Percentiles rank a stretch among this genome's conserved stretches.
These are phyloP conservation scores for Naganishia sp. DNA, from an alignment of 1,284 basidiomycete genomes.

Conservation along the genomic window DNA sequence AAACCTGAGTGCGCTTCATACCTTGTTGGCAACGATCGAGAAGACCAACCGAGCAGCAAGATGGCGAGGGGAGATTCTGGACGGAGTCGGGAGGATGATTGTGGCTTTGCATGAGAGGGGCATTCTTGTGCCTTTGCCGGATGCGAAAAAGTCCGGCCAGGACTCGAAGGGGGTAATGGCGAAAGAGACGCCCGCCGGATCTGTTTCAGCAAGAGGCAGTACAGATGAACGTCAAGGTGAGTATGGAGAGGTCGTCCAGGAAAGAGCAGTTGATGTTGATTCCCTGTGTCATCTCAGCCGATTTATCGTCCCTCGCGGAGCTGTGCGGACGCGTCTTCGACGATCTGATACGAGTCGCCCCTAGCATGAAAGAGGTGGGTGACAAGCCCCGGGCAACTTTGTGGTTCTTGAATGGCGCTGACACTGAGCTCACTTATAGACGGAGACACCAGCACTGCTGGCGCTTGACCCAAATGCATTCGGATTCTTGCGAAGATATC, in stretches of 20 bases:
- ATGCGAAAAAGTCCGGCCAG: neutral
- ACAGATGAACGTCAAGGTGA: conserved; percentile 13
- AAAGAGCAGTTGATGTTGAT: neutral
- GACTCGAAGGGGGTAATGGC: neutral
- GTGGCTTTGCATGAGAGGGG: conserved; percentile 41
- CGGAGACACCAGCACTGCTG: neutral
- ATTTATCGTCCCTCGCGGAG: conserved; percentile 2
- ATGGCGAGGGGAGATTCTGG: conserved; percentile 52
- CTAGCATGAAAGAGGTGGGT: conserved; percentile 28
- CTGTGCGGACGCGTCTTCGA: conserved; percentile 7
- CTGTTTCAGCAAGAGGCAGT: neutral
- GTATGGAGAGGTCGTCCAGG: neutral
- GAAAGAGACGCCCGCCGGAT: neutral
- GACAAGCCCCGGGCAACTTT: neutral
- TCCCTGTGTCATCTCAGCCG: neutral
- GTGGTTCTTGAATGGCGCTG: neutral
- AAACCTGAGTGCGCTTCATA: conserved; percentile 45
- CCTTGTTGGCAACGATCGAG: conserved; percentile 36
- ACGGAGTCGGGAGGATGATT: conserved; percentile 43
- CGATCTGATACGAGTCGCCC: conserved; percentile 17
- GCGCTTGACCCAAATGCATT: neutral
- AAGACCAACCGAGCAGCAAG: conserved; percentile 40
- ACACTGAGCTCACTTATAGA: neutral
- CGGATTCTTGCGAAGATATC: neutral
- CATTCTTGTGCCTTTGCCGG: neutral